These are phyloP conservation scores for Volvox africanus DNA, from an alignment of 139 green algal species.

Conservation along the genomic window DNA sequence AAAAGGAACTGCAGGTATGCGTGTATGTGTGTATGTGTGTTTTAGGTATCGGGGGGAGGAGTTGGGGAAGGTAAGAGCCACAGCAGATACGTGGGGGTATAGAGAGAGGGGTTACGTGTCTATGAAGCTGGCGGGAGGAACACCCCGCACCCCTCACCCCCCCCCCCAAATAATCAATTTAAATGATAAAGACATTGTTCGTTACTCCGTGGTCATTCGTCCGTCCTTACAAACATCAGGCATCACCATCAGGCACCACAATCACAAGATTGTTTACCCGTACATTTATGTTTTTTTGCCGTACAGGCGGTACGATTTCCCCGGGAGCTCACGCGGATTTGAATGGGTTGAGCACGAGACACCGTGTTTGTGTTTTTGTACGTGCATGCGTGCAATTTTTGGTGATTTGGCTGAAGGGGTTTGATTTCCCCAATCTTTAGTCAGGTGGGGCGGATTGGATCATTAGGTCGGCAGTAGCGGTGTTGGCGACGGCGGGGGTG, in stretches of 20 bases:
- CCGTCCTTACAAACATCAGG: too few species aligned
- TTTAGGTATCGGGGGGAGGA: too few species aligned
- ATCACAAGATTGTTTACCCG: background rate
- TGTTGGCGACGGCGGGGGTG: too few species aligned
- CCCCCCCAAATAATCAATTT: too few species aligned
- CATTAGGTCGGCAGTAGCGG: too few species aligned
- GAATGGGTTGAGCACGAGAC: background rate
- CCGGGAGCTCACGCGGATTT: background rate
- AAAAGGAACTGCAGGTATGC: conserved; percentile 46
- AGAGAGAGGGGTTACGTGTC: too few species aligned
- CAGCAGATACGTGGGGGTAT: too few species aligned
- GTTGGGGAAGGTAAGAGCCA: too few species aligned
- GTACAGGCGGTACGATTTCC: background rate
- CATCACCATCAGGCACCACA: too few species aligned
- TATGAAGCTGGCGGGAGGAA: too few species aligned
- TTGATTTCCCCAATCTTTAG: background rate
- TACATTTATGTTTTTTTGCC: background rate
- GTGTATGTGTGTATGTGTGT: background rate
- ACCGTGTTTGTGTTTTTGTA: background rate
- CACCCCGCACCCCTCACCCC: too few species aligned
- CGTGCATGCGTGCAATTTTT: background rate
- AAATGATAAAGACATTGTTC: too few species aligned
- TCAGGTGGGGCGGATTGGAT: background rate
- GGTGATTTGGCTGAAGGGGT: background rate
- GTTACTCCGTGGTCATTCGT: background rate